Evolutionary conservation across 768 basidiomycete genomes (phyloP), one percentile per base, ranked within the genome.

Genomic region (Russula earlei): DNA sequence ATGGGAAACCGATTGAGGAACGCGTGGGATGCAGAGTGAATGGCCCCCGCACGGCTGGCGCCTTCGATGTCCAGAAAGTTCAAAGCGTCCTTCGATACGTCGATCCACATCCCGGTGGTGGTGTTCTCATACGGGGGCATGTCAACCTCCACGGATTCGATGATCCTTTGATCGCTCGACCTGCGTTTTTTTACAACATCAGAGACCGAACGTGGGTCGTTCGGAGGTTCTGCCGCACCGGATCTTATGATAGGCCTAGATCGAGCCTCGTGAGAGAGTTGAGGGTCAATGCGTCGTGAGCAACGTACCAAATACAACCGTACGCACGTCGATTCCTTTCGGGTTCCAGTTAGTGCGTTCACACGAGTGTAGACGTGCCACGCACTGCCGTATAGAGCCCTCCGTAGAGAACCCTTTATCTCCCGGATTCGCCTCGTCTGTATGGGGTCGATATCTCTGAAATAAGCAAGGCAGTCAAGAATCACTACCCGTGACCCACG

Each of bases 1-100:
- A 92, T 71, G 5, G 80, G 72, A 62, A 90, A 91, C 40, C 80
- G 77, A 63, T 90, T 91, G 59, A 94, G 69, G 63, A 92, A 76
- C 0, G 88, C 88, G 65, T 95, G 92, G 61, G 84, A 76, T 3
- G 91, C 91, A 5, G 89, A 79, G 65, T 95, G 91, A 46, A 94
- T 90, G 0, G 84, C 86, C 47, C 80, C 91, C 0, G 91, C 88
- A 0, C 82, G 76, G 56, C 83, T 79, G 40, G 90, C 76, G 5
- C 69, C 71, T 60, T 83, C 81, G 11, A 61, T 58, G 12, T 69
- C 68, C 66, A 91, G 72, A n/a, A 83, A 65, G 6, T 74, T 65
- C 45, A 91, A 67, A 20, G 79, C 71, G 0, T 66, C 33, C 24
- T 70, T 71, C 0, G 87, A 84, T 1, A 92, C 71, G 63, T 93